Percentiles rank a stretch among this genome's conserved stretches.
These are phyloP conservation scores for Neurospora sp. DNA, from an alignment of 495 filamentous ascomycete species.

Conservation along the genomic window DNA sequence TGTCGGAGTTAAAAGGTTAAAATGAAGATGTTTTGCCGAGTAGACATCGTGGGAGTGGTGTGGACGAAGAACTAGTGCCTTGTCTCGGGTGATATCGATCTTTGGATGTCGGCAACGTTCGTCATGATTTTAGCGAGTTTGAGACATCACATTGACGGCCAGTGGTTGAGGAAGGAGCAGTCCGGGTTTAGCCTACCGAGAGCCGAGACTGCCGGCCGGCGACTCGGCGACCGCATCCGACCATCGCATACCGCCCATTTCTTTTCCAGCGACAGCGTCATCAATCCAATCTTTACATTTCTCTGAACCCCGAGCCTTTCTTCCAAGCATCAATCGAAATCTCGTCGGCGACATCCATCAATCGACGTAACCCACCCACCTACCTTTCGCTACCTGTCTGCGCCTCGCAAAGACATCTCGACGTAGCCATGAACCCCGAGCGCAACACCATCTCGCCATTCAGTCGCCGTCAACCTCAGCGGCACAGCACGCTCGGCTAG, in stretches of 20 bases:
- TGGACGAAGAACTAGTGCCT: not conserved
- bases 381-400: not conserved
- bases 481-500: not conserved
- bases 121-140: not conserved
- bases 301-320: not conserved
- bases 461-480: not conserved
- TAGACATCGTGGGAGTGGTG: not conserved
- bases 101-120: not conserved
- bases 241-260: not conserved
- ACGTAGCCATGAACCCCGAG: not conserved
- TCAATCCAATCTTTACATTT: no score
- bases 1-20: not conserved
- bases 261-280: not conserved
- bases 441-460: not conserved
- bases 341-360: not conserved
- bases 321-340: not conserved
- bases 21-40: not conserved
- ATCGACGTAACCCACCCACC: not conserved
- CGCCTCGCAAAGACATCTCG: not conserved
- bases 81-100: not conserved
- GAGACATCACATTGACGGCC: not conserved
- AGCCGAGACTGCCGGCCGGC: not conserved
- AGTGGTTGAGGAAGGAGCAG: not conserved
- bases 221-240: not conserved
- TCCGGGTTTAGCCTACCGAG: not conserved